phyloP scores from a whole-genome alignment of 345 rosid genomes.

The Lenwebbia sp. region DNA sequence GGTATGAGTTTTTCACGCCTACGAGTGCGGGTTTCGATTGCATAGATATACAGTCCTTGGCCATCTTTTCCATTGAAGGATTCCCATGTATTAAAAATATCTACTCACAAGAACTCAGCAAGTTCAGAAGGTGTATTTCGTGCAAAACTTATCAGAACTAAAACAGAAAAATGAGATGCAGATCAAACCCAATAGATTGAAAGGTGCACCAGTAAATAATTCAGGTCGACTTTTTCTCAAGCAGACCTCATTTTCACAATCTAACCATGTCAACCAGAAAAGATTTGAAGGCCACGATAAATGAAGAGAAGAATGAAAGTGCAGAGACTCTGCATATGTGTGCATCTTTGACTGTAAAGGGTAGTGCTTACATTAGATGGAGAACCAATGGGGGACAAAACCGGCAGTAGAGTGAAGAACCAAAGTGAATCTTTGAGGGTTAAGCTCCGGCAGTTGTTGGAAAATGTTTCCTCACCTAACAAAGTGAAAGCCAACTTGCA shows the following conservation, averaged over 20 bases:
- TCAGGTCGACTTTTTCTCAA: conserved; percentile 18
- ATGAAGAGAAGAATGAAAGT: conserved; percentile 16
- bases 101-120: conserved; percentile 15
- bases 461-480: conserved; percentile 49
- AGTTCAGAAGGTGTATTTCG: conserved; percentile 19
- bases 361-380: conserved; percentile 19
- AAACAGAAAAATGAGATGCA: conserved; percentile 15
- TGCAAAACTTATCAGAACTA: conserved; percentile 16
- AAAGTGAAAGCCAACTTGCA: conserved; percentile 32
- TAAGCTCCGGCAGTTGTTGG: conserved; percentile 72
- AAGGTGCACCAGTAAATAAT: conserved; percentile 20
- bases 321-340: conserved; percentile 34
- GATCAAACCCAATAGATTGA: conserved; percentile 22
- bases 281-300: conserved; percentile 26
- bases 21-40: too few species aligned
- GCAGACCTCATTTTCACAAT: conserved; percentile 22
- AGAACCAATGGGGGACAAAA: conserved; percentile 16
- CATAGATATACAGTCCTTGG: too few species aligned
- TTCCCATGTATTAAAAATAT: conserved; percentile 68
- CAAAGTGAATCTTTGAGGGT: conserved; percentile 50
- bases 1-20: too few species aligned
- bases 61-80: neutral
- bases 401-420: conserved; percentile 19
- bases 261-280: conserved; percentile 16
- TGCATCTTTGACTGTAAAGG: conserved; percentile 25